These are phyloP conservation scores for Steccherinum ochraceum DNA, from an alignment of 768 basidiomycete genomes.

Conservation along the genomic window DNA sequence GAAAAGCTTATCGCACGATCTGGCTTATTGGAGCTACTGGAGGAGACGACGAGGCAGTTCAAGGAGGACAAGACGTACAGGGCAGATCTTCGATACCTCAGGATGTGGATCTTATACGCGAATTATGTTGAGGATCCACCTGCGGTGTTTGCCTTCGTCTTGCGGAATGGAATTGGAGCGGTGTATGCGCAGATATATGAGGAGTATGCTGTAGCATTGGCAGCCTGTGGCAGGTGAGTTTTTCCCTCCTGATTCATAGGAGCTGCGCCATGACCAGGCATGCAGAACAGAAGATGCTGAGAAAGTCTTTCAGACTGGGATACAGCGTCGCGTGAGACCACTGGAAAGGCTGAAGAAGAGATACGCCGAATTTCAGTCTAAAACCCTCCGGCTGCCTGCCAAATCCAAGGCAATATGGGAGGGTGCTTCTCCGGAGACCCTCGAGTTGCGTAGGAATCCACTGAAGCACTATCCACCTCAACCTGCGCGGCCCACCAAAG, in stretches of 20 bases:
- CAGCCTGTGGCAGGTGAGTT: slow-evolving; percentile 71
- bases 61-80: slow-evolving; percentile 79
- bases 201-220: slow-evolving; percentile 80
- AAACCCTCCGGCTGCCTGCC: slow-evolving; percentile 18
- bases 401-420: slow-evolving; percentile 10
- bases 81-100: slow-evolving; percentile 84
- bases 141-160: slow-evolving; percentile 51
- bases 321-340: slow-evolving; percentile 76
- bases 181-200: slow-evolving; percentile 84
- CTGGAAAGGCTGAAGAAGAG: slow-evolving; percentile 76
- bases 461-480: slow-evolving; percentile 28
- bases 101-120: slow-evolving; percentile 87
- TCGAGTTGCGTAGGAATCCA: slow-evolving; percentile 27
- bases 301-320: slow-evolving; percentile 73
- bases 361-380: slow-evolving; percentile 73
- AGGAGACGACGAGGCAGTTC: slow-evolving; percentile 79
- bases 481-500: slow-evolving; percentile 10
- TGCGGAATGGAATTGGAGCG: slow-evolving; percentile 46
- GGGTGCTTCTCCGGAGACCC: slow-evolving; percentile 14
- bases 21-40: slow-evolving; percentile 74
- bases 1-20: slow-evolving; percentile 60
- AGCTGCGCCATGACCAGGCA: background rate
- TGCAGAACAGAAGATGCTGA: slow-evolving; percentile 73
- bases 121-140: slow-evolving; percentile 67
- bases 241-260: slow-evolving; percentile 1